Base-by-base conservation (phyloP, 202 grass and related monocot genomes). In the Setaria italica region DNA sequence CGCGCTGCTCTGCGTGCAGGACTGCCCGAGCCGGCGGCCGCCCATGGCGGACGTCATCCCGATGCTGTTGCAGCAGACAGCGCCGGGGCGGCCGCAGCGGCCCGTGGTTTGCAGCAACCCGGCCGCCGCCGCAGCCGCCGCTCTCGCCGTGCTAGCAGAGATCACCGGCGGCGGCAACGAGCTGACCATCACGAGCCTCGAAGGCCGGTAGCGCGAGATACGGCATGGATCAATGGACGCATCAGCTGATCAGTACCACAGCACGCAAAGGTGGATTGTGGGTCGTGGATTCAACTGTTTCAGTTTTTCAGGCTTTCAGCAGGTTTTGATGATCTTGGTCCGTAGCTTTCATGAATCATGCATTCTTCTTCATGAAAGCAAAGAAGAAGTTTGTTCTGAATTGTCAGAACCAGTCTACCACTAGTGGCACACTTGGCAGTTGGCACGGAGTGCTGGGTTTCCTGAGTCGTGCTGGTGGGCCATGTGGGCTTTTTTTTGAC, bases 1-100 rank as follows among this genome's bases (percentile, higher is more conserved):
- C 13, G 91, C 78, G 12, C 70, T 96, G 4, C 71, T 93, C 11
- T 93, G 94, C 46, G 89, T 96, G 42, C 91, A 96, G 88, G 94
- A 93, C 70, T 70, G 84, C 77, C 57, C 88, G 0, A 78, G 66
- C 47, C 85, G 88, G 35, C 82, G 91, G 46, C 89, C 91, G 3
- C 48, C 67, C 17, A 91, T 96, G 82, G 35, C 37, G 0, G 72
- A 72, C 3, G 85, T 93, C 19, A 62, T 90, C 82, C 64, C 72
- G 50, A 91, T 93, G 94, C 56, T 96, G 30, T 77, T 43, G 9
- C 88, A 70, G 57, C 84, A 93, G 60, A 78, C 43, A 3, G 50
- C 55, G 25, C 69, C 87, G 43, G 55, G 80, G 42, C 53, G 35
- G n/a, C 91, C 91, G 33, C 83, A 69, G 13, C 83, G 83, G 46